Conservation (phyloP, 1,139 yeast species). For the Hyphopichia khmerensis region DNA sequence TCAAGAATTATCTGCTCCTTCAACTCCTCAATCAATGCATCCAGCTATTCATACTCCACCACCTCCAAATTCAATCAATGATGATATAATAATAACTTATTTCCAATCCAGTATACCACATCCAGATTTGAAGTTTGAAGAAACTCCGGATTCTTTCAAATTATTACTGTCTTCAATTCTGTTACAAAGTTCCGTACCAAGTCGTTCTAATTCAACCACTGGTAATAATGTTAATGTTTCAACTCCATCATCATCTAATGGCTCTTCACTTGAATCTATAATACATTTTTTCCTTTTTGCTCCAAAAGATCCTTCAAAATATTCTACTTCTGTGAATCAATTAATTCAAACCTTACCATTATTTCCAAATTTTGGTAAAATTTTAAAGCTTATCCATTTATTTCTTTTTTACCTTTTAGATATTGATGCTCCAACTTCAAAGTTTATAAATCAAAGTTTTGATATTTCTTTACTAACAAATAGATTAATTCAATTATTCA, state of each 20-base stretch:
- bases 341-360: constrained; percentile 63
- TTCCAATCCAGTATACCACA: constrained; percentile 47
- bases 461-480: constrained; percentile 30
- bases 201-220: neutral
- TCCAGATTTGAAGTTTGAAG: constrained; percentile 63
- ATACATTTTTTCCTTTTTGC: constrained; percentile 69
- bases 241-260: neutral
- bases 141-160: constrained; percentile 3
- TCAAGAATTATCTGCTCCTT: neutral
- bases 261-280: constrained; percentile 57
- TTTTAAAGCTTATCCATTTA: constrained; percentile 38
- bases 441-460: neutral
- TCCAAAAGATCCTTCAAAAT: constrained; percentile 14
- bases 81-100: constrained; percentile 22
- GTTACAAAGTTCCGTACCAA: neutral
- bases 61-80: constrained; percentile 9
- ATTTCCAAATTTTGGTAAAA: constrained; percentile 56
- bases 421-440: constrained; percentile 3
- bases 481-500: constrained; percentile 38
- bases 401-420: constrained; percentile 8
- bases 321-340: constrained; percentile 32
- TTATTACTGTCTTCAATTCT: neutral
- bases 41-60: constrained; percentile 4
- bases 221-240: neutral
- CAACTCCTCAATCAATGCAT: constrained; percentile 3